These are phyloP conservation scores for Yamadazyma philogaea DNA, from an alignment of 805 yeast species.

Conservation along the genomic window DNA sequence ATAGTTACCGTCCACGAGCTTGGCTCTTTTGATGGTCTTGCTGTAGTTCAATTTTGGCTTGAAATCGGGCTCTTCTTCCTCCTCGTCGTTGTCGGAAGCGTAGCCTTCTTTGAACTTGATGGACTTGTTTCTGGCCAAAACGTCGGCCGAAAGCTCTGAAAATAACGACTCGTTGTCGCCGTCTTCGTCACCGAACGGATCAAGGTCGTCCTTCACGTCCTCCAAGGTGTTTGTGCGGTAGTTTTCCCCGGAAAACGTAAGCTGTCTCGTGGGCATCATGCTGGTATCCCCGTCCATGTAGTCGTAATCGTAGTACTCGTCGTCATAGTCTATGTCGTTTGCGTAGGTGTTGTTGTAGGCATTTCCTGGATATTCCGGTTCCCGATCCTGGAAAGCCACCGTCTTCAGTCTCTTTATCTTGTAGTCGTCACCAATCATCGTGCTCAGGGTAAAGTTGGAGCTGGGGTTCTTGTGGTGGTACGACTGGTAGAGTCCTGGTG, in stretches of 20 bases:
- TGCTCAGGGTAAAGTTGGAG: slow-evolving; percentile 12
- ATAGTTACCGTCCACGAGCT: slow-evolving; percentile 42
- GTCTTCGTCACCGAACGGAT: slow-evolving; percentile 39
- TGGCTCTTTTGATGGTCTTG: slow-evolving; percentile 42
- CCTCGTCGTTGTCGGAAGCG: slow-evolving; percentile 1
- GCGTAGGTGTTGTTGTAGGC: slow-evolving; percentile 23
- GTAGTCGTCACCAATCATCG: slow-evolving; percentile 12
- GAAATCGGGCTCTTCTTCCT: slow-evolving; percentile 34
- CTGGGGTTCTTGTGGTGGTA: slow-evolving; percentile 9
- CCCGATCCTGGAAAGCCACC: slow-evolving; percentile 29
- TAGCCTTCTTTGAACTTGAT: slow-evolving; percentile 5
- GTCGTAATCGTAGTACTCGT: slow-evolving; percentile 9
- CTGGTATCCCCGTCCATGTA: slow-evolving; percentile 2
- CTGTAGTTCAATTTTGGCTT: slow-evolving; percentile 41
- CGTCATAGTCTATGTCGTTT: slow-evolving; percentile 12
- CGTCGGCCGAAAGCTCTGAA: slow-evolving; percentile 35
- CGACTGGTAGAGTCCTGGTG: slow-evolving; percentile 8
- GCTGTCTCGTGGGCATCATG: slow-evolving; percentile 9
- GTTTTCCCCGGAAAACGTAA: slow-evolving; percentile 34
- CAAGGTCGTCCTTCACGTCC: slow-evolving; percentile 36
- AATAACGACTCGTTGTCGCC: slow-evolving; percentile 37
- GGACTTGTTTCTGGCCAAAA: slow-evolving; percentile 17
- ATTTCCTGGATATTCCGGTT: slow-evolving; percentile 30
- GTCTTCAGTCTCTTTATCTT: slow-evolving; percentile 18
- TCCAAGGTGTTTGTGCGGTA: slow-evolving; percentile 39